These are phyloP conservation scores for Pittosporum tobira DNA, from an alignment of 129 eudicot species.

Conservation along the genomic window DNA sequence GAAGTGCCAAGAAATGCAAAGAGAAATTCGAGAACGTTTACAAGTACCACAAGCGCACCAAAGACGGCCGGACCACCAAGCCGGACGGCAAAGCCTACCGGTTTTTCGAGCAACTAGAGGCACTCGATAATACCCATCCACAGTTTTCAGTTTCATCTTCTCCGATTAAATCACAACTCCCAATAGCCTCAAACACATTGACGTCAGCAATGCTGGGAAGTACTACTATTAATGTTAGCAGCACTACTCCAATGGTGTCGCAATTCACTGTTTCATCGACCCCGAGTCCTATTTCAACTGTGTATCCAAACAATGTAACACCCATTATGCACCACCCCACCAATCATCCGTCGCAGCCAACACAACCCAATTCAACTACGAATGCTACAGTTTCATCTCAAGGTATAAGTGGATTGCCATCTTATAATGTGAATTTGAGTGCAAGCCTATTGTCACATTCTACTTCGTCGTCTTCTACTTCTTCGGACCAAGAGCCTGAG, in stretches of 20 bases:
- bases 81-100: slow-evolving; percentile 82
- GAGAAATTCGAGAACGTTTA: slow-evolving; percentile 93
- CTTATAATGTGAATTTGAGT: no score
- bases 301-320: slow-evolving; percentile 1
- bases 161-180: no score
- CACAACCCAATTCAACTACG: not conserved
- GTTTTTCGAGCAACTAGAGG: slow-evolving; percentile 87
- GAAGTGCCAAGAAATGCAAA: slow-evolving; percentile 87
- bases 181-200: no score
- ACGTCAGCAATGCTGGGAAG: not conserved
- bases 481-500: slow-evolving; percentile 66
- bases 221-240: not conserved
- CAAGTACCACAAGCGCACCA: slow-evolving; percentile 86
- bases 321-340: slow-evolving; percentile 1
- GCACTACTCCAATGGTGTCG: not conserved
- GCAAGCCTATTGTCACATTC: slow-evolving; percentile 32
- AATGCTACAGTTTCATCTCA: slow-evolving; percentile 23
- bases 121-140: slow-evolving; percentile 53
- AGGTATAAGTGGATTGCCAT: no score
- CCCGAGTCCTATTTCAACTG: slow-evolving; percentile 7
- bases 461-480: slow-evolving; percentile 69
- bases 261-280: slow-evolving; percentile 13
- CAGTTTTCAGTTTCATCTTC: slow-evolving; percentile 3
- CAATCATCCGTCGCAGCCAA: not conserved
- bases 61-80: slow-evolving; percentile 76